phyloP scores from a whole-genome alignment of 2,329 filamentous ascomycete species.

The Helotiales sp. region DNA sequence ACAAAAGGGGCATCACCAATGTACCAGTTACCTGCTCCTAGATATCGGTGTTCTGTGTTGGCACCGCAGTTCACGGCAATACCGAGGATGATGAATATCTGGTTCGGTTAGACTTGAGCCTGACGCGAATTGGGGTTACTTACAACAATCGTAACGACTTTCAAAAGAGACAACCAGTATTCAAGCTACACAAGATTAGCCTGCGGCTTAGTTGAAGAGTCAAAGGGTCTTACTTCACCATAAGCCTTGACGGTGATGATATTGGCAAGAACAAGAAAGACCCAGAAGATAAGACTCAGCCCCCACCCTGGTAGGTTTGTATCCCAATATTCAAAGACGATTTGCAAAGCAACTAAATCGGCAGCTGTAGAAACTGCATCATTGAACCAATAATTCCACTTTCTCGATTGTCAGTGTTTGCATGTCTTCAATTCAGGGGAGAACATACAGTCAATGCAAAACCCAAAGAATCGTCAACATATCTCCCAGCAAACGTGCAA shows the following conservation, averaged over 20 bases:
- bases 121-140: constrained; percentile 16
- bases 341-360: constrained; percentile 63
- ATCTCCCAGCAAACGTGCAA: constrained; percentile 59
- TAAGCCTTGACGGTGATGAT: constrained; percentile 58
- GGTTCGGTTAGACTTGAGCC: background rate
- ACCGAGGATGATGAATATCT: constrained; percentile 67
- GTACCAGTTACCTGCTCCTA: constrained; percentile 63
- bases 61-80: constrained; percentile 65
- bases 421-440: too few species aligned
- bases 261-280: constrained; percentile 57
- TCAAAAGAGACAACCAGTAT: constrained; percentile 61
- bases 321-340: constrained; percentile 66
- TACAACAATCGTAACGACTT: constrained; percentile 57
- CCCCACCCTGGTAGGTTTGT: constrained; percentile 67
- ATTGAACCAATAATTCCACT: constrained; percentile 68
- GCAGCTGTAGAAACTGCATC: constrained; percentile 64
- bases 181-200: constrained; percentile 47
- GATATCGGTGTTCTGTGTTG: constrained; percentile 58
- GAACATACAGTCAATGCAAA: constrained; percentile 52
- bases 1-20: constrained; percentile 67
- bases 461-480: constrained; percentile 58
- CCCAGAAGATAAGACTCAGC: constrained; percentile 65
- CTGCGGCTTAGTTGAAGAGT: background rate
- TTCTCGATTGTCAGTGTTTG: background rate
- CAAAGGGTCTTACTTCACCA: constrained; percentile 51